phyloP scores from a whole-genome alignment of 2,329 filamentous ascomycete species.

The Xylariaceae sp. region DNA sequence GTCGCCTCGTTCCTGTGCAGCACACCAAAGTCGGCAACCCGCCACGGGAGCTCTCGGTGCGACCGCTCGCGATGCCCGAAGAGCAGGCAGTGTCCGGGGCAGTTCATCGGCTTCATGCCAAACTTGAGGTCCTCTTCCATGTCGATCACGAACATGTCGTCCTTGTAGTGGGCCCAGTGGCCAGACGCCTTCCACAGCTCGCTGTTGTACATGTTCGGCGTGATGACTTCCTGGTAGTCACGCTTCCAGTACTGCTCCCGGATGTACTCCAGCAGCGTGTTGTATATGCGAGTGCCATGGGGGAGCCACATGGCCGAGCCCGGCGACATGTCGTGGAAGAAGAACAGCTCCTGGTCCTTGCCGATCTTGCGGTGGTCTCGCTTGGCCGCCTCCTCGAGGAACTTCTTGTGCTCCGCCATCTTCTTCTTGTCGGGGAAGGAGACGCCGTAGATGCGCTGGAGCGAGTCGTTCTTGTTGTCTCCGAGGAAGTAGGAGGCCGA shows the following conservation, averaged over 20 bases:
- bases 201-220: slow-evolving; percentile 94
- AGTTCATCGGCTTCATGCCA: slow-evolving; percentile 89
- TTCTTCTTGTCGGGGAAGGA: slow-evolving; percentile 94
- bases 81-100: slow-evolving; percentile 78
- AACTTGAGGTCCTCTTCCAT: slow-evolving; percentile 62
- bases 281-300: slow-evolving; percentile 89
- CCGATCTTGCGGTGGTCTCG: slow-evolving; percentile 92
- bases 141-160: slow-evolving; percentile 62
- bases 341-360: slow-evolving; percentile 93
- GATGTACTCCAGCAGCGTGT: slow-evolving; percentile 74
- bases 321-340: slow-evolving; percentile 91
- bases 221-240: slow-evolving; percentile 90
- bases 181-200: slow-evolving; percentile 91
- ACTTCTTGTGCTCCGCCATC: slow-evolving; percentile 87
- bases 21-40: slow-evolving; percentile 78
- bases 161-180: slow-evolving; percentile 88
- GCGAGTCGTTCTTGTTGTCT: slow-evolving; percentile 84
- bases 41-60: slow-evolving; percentile 73
- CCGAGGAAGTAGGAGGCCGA: slow-evolving; percentile 82
- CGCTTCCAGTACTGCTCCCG: slow-evolving; percentile 86
- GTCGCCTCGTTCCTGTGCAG: slow-evolving; percentile 83
- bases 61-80: slow-evolving; percentile 67
- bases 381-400: slow-evolving; percentile 96
- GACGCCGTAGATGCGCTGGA: slow-evolving; percentile 94
- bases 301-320: slow-evolving; percentile 89